Evolutionary conservation across 2,329 filamentous ascomycete species (phyloP), one percentile per base, ranked within the genome.

Genomic region (Aspergillaceae sp.): DNA sequence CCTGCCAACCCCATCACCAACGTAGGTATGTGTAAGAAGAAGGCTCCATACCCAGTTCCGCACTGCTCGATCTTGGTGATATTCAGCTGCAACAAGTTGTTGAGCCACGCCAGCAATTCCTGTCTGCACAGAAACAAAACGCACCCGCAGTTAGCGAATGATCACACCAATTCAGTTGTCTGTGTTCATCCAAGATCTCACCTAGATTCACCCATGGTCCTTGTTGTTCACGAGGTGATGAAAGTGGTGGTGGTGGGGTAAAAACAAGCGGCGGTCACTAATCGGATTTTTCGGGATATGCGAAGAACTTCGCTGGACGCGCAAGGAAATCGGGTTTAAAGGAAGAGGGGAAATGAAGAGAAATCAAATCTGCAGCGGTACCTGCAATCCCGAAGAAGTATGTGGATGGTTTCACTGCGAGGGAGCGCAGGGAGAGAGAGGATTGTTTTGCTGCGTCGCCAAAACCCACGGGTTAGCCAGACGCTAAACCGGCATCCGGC

Each of bases 31-130:
- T 40, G 28, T 36, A 33, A 45, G 50, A 44, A 49, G 41, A 48
- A 45, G 44, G 40, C 43, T 51, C 53, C 77, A 60, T 83, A 97
- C 91, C 91, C 92, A 64, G 91, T 97, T 68, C 92, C 92, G 70
- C 91, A 97, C 78, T 98, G 92, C 75, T 98, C 92, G 67, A 98
- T 88, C 74, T 96, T 97, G 62, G 86, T 97, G 62, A 98, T 83
- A 75, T 97, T 98, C 63, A 98, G 84, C 75, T 96, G 89, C 43
- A 98, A 83, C 52, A 98, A 86, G 78, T 87, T 91, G 78, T 98
- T 98, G 57, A 97, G 77, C 92, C 92, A 98, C 73, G 83, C 80
- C 59, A 98, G 78, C 59, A 98, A 82, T 75, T 98, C 92, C 74
- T 98, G 92, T 77, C 92, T 97, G 41, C 32, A 40, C 19, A 19